Evolutionary conservation across 1,284 basidiomycete genomes (phyloP).

Genomic region (Trichosporon ovoides): DNA sequence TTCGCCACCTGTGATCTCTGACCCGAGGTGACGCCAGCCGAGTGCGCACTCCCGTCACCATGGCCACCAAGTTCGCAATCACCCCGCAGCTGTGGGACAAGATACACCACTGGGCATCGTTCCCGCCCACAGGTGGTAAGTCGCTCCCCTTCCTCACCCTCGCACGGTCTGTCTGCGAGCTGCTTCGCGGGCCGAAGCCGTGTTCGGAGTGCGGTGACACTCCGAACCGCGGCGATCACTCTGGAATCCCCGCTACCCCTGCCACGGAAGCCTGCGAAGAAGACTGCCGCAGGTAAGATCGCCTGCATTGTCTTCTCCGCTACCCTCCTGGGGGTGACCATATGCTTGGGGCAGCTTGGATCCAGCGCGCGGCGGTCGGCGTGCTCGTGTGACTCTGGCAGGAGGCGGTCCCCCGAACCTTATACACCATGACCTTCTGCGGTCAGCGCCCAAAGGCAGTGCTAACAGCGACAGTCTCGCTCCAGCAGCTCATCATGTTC

Average conservation of each 20-base stretch:
- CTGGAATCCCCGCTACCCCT: neutral
- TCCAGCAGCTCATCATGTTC: conserved; percentile 86
- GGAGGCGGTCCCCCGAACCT: too few species aligned
- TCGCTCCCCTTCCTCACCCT: conserved; percentile 13
- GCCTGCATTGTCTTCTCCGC: too few species aligned
- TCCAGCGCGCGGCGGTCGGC: too few species aligned
- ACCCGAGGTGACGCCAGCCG: too few species aligned
- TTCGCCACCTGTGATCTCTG: neutral
- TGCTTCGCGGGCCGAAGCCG: too few species aligned
- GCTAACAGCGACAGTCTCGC: conserved; percentile 60
- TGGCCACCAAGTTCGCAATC: conserved; percentile 55
- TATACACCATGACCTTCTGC: too few species aligned
- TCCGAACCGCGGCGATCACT: neutral
- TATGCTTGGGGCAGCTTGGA: too few species aligned
- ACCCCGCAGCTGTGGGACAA: conserved; percentile 79
- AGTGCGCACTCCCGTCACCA: conserved; percentile 14
- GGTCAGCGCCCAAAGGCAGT: conserved; percentile 9
- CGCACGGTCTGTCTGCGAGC: too few species aligned
- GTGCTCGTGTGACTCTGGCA: too few species aligned
- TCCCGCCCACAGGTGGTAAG: conserved; percentile 83
- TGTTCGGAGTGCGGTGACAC: too few species aligned
- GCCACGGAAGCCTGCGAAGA: neutral
- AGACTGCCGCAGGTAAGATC: too few species aligned
- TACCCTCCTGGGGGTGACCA: too few species aligned
- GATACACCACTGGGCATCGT: conserved; percentile 89